phyloP scores from a whole-genome alignment of 345 rosid genomes.

The Brassica cretica region DNA sequence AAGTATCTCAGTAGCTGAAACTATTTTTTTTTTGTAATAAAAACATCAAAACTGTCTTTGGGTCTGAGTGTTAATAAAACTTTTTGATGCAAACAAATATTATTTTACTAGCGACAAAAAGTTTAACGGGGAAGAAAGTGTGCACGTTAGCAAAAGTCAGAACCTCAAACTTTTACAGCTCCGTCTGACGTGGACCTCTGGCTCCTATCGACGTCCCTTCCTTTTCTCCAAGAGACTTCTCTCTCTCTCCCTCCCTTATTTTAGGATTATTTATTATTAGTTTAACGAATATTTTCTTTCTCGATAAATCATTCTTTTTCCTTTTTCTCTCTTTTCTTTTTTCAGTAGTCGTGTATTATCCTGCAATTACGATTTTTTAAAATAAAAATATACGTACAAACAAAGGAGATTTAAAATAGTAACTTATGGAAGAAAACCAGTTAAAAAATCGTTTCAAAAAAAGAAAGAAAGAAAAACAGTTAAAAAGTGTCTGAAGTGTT shows the following conservation, averaged over 20 bases:
- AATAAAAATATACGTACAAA: background rate
- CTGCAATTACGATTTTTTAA: background rate
- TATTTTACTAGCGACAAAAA: background rate
- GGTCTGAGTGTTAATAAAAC: too few relatives aligned
- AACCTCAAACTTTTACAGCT: constrained; percentile 33
- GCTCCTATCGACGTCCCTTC: constrained; percentile 44
- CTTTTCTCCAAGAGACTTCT: constrained; percentile 30
- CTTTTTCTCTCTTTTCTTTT: constrained; percentile 7
- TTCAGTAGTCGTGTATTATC: constrained; percentile 15
- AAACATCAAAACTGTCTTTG: too few relatives aligned
- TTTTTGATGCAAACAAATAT: background rate
- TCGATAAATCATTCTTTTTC: background rate
- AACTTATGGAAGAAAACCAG: constrained; percentile 7
- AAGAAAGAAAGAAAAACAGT: background rate
- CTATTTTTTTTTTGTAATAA: too few relatives aligned
- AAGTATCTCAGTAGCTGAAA: too few relatives aligned
- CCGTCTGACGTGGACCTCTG: constrained; percentile 41
- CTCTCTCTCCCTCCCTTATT: background rate
- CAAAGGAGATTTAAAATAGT: constrained; percentile 3
- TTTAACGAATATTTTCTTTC: background rate
- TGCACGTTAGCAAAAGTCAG: constrained; percentile 33
- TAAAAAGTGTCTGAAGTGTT: background rate
- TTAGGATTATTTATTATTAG: background rate
- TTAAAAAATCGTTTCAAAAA: background rate
- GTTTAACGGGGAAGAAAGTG: background rate